Conservation (phyloP, 306 rosid genomes). For the Psophocarpus tetragonolobus region DNA sequence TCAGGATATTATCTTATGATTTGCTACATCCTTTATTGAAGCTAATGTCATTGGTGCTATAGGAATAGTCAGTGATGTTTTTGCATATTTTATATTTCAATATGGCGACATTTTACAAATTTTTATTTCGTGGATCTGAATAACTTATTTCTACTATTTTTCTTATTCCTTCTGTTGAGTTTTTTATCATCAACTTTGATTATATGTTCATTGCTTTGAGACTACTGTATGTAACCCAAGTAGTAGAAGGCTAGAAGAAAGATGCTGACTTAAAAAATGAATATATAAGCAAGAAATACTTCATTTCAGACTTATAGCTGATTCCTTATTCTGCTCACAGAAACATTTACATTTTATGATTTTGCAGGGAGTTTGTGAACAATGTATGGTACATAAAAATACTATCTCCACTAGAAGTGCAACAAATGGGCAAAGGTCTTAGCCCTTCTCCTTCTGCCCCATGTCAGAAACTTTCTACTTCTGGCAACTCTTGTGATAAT, state of each 20-base stretch:
- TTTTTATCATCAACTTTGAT: background rate
- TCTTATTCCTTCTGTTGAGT: background rate
- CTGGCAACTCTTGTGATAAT: slow-evolving; percentile 49
- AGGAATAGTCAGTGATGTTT: background rate
- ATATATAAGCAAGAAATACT: background rate
- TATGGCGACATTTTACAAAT: background rate
- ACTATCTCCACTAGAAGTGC: slow-evolving; percentile 68
- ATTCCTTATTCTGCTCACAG: slow-evolving; percentile 8
- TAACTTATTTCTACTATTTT: background rate
- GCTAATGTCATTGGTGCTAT: background rate
- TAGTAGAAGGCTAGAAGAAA: no score
- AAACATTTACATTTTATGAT: background rate
- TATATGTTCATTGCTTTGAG: background rate
- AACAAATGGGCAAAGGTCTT: slow-evolving; percentile 64
- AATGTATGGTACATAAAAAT: slow-evolving; percentile 70
- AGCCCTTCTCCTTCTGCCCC: slow-evolving; percentile 41
- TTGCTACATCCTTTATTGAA: background rate
- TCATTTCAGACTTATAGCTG: background rate
- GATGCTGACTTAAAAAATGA: no score
- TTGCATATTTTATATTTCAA: background rate
- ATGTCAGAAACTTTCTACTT: slow-evolving; percentile 43
- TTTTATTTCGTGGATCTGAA: background rate
- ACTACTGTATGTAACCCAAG: no score
- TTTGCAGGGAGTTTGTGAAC: slow-evolving; percentile 77
- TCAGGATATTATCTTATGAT: background rate